Conservation (phyloP, 2,329 filamentous ascomycete species). For the Trichoderma brevicompactum region DNA sequence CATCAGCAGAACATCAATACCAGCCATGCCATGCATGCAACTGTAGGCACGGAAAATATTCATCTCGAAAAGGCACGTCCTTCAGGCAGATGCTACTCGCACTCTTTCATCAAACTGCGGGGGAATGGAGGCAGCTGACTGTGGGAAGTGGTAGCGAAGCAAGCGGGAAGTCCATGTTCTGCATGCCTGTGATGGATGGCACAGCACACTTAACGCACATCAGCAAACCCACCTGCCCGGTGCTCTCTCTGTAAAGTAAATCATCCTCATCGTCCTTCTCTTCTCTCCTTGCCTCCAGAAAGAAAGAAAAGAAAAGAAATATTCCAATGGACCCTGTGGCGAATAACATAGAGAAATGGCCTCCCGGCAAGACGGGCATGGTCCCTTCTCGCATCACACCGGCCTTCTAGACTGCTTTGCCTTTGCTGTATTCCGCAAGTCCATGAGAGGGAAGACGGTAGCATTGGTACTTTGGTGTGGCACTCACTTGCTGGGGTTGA, state of each 20-base stretch:
- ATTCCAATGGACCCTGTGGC: constrained; percentile 25
- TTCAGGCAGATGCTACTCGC: not conserved
- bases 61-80: not conserved
- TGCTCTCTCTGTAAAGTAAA: not conserved
- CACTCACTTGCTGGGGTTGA: constrained; percentile 13
- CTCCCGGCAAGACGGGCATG: constrained; percentile 8
- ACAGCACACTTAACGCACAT: constrained; percentile 13
- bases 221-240: not conserved
- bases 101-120: constrained; percentile 2
- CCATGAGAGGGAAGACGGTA: constrained; percentile 12
- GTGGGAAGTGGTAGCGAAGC: constrained; percentile 7
- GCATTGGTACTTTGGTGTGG: constrained; percentile 17
- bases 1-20: constrained; percentile 22
- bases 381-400: constrained; percentile 19
- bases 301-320: not conserved
- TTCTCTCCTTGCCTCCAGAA: not conserved
- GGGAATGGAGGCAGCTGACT: constrained; percentile 24
- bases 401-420: constrained; percentile 11
- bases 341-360: not conserved
- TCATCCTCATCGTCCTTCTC: not conserved
- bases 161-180: constrained; percentile 12
- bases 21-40: constrained; percentile 16
- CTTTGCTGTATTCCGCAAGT: constrained; percentile 13
- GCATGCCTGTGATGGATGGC: constrained; percentile 12
- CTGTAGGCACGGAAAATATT: constrained; percentile 21